A percentile compares a stretch with the other conserved stretches of the same genome.
Evolutionary conservation across 176 grass and related monocot species (phyloP).

Genomic region (Luzula sylvatica): DNA sequence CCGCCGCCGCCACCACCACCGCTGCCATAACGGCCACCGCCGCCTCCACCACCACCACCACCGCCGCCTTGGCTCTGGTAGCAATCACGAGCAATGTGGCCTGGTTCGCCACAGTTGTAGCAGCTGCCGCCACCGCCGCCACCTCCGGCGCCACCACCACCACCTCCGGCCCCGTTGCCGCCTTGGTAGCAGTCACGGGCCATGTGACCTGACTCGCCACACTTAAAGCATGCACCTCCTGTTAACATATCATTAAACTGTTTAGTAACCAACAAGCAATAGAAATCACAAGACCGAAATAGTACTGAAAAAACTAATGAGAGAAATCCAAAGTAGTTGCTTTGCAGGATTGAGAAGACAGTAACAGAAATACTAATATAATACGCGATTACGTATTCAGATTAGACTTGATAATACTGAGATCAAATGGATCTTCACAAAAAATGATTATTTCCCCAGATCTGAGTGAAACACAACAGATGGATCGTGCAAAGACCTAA

Average conservation of each 20-base stretch:
- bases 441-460: too few species aligned
- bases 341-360: too few species aligned
- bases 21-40: slow-evolving; percentile 16
- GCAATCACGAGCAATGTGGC: slow-evolving; percentile 70
- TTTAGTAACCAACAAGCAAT: background rate
- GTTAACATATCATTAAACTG: background rate
- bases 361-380: too few species aligned
- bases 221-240: slow-evolving; percentile 42
- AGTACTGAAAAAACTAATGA: too few species aligned
- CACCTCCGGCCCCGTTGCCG: background rate
- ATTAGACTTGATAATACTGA: too few species aligned
- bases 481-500: too few species aligned
- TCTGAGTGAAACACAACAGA: too few species aligned
- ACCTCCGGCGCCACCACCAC: slow-evolving; percentile 29
- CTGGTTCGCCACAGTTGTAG: slow-evolving; percentile 76
- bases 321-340: too few species aligned
- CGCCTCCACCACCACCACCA: slow-evolving; percentile 7
- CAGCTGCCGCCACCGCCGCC: slow-evolving; percentile 42
- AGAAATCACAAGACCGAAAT: background rate
- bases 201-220: slow-evolving; percentile 12
- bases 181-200: slow-evolving; percentile 16
- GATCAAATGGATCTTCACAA: too few species aligned
- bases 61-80: slow-evolving; percentile 14
- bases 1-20: slow-evolving; percentile 12
- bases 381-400: too few species aligned